Base-by-base conservation (phyloP, 495 filamentous ascomycete species). In the Penicillium diatomitis region DNA sequence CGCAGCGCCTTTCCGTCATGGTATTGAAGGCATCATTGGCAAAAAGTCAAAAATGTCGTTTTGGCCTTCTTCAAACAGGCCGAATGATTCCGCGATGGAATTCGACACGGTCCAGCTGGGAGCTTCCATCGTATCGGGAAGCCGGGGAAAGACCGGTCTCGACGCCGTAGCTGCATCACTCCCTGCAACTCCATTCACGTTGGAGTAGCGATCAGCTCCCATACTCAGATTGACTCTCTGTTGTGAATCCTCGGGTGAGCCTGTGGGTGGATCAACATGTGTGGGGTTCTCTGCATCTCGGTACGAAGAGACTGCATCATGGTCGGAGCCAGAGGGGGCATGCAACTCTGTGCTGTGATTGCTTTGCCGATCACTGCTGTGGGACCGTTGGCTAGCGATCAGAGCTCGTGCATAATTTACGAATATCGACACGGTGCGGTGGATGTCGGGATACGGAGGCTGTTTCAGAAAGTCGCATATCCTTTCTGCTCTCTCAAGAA, bases 1-100 rank as follows among this genome's bases (percentile, higher is more conserved):
- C 12, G 5, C 11, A 46, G 9, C 8, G 33, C 9, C 37, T 27
- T 42, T 32, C 42, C 57, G 66, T 46, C 57, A 54, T 29, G 67
- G 64, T 44, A 70, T 58, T 34, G 62, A 62, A n/a, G 67, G 66
- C 66, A 71, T 69, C 48, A 63, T 64, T 12, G 67, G 69, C 31
- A 72, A 52, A 46, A 72, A 72, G 46, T 72, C 69, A 52, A 72
- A 72, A 29, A 72, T 62, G 42, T 72, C 69, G 41, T 67, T 70
- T 48, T 72, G 69, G 3, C 63, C 69, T 44, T 72, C 69, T 35
- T 72, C 69, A 35, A 72, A 72, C n/a, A 72, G 56, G 8, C 68
- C 69, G 47, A 72, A 72, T 4, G 69, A 72, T 36, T 72, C 67
- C 9, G 69, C 67, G 49, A 72, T 70, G 0, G 69, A 63, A 43